Conservation (phyloP, 2,329 filamentous ascomycete genomes). For the Helotiales sp. region DNA sequence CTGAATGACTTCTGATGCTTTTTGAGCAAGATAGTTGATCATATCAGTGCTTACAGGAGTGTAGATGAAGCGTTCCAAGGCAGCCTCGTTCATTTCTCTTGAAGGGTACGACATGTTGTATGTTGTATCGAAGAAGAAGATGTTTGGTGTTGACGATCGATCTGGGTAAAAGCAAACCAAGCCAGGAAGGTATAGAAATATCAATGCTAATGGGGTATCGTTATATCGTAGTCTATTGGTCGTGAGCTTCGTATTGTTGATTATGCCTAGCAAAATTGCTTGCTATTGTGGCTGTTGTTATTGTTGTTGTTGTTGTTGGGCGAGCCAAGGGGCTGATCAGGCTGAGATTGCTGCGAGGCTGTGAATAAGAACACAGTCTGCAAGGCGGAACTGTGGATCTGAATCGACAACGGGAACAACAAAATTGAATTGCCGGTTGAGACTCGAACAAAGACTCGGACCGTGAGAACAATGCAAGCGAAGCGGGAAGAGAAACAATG, state of each 20-base stretch:
- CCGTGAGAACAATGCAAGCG: neutral
- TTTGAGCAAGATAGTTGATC: slow-evolving; percentile 76
- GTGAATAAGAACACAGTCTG: slow-evolving; percentile 13
- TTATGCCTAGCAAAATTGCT: slow-evolving; percentile 9
- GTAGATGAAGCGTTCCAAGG: slow-evolving; percentile 81
- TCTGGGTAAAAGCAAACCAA: slow-evolving; percentile 3
- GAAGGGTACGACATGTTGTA: slow-evolving; percentile 30
- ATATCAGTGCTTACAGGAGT: slow-evolving; percentile 75
- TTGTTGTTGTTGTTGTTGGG: slow-evolving; percentile 16
- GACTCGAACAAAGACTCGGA: slow-evolving; percentile 8
- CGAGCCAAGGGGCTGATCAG: slow-evolving; percentile 11
- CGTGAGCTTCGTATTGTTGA: slow-evolving; percentile 26
- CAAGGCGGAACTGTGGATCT: neutral
- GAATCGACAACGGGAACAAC: slow-evolving; percentile 4
- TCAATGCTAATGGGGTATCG: slow-evolving; percentile 20
- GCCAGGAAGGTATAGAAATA: slow-evolving; percentile 17
- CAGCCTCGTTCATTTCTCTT: slow-evolving; percentile 62
- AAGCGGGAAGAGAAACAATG: slow-evolving; percentile 3
- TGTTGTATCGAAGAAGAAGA: slow-evolving; percentile 11
- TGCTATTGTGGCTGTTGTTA: slow-evolving; percentile 18
- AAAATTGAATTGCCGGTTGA: neutral
- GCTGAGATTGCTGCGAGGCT: slow-evolving; percentile 13
- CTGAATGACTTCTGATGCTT: slow-evolving; percentile 78
- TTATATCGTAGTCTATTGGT: slow-evolving; percentile 10
- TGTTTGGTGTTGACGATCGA: slow-evolving; percentile 3